phyloP scores from a whole-genome alignment of 108 stramenopile genomes.

The Skeletonema menzelii region DNA sequence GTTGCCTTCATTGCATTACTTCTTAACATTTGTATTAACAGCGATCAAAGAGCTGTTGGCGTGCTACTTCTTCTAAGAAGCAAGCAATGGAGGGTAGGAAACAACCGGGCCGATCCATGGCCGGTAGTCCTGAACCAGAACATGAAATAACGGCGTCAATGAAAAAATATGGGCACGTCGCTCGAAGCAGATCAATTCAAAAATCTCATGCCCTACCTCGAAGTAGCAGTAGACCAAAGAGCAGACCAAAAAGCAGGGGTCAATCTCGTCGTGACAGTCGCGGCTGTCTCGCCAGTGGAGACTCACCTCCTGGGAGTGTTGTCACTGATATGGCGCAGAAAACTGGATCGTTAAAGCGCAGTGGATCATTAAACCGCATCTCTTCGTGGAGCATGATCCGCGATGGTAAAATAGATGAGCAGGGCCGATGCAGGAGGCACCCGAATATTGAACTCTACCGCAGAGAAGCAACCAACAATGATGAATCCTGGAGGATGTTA shows the following conservation, averaged over 20 bases:
- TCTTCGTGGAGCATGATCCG: not conserved
- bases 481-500: conserved; percentile 6
- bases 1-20: no score
- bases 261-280: not conserved
- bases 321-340: not conserved
- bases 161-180: conserved; percentile 6
- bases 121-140: not conserved
- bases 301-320: not conserved
- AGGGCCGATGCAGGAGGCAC: conserved; percentile 1
- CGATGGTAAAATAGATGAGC: conserved; percentile 2
- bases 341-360: not conserved
- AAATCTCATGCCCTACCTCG: conserved; percentile 12
- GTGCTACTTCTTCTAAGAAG: no score
- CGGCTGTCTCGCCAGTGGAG: not conserved
- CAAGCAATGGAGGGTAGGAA: not conserved
- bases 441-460: conserved; percentile 6
- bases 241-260: conserved; percentile 3
- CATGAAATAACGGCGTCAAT: not conserved
- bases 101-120: not conserved
- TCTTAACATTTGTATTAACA: no score
- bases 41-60: no score
- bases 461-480: not conserved
- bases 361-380: not conserved
- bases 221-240: conserved; percentile 12
- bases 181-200: not conserved